These are phyloP conservation scores for Dissoconium aciculare DNA, from an alignment of 2,329 filamentous ascomycete species.

Conservation along the genomic window DNA sequence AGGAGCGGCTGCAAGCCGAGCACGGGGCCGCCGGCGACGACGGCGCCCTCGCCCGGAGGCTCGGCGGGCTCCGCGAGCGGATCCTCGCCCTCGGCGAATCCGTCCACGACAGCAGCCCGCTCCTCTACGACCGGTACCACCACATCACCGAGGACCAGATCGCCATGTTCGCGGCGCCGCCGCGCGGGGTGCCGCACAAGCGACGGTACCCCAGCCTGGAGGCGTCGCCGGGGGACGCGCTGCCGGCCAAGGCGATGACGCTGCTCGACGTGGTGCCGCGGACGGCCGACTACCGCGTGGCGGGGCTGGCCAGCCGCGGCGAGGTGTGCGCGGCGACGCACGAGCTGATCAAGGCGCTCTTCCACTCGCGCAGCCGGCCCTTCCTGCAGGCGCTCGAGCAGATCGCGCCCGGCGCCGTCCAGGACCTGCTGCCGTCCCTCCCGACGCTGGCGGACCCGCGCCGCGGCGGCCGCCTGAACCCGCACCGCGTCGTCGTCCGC, in stretches of 20 bases:
- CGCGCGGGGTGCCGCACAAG: constrained; percentile 48
- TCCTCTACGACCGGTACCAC: neutral
- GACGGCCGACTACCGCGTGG: constrained; percentile 16
- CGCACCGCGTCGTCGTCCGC: constrained; percentile 33
- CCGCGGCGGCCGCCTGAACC: constrained; percentile 32
- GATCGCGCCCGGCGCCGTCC: constrained; percentile 45
- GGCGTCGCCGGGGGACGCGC: constrained; percentile 26
- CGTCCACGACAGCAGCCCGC: neutral
- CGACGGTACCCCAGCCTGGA: constrained; percentile 56
- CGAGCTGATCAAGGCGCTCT: constrained; percentile 37
- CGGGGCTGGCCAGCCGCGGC: constrained; percentile 14
- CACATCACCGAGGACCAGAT: constrained; percentile 12
- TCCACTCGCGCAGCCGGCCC: constrained; percentile 22
- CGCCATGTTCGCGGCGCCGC: constrained; percentile 11
- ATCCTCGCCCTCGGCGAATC: neutral
- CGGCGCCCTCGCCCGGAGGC: constrained; percentile 4
- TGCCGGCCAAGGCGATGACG: constrained; percentile 22
- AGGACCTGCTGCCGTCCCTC: constrained; percentile 38
- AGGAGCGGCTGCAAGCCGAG: constrained; percentile 12
- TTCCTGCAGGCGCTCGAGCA: constrained; percentile 34
- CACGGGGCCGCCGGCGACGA: constrained; percentile 4
- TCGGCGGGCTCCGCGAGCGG: constrained; percentile 2
- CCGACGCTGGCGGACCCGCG: constrained; percentile 35
- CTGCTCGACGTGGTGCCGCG: constrained; percentile 56
- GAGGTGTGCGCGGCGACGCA: constrained; percentile 15